phyloP scores from a whole-genome alignment of 139 green algal species.

The Coelastrella sp. region DNA sequence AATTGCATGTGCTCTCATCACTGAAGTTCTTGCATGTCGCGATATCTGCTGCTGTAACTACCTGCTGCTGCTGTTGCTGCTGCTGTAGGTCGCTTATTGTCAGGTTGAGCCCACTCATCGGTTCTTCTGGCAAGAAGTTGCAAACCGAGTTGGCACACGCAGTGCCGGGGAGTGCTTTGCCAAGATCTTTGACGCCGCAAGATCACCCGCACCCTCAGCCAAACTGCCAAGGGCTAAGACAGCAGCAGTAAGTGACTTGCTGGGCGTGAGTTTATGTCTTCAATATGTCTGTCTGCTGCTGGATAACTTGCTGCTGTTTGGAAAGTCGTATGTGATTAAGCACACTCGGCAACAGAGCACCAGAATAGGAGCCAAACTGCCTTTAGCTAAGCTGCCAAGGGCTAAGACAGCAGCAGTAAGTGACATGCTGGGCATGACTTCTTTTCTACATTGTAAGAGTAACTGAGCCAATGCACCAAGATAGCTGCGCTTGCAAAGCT shows the following conservation, averaged over 20 bases:
- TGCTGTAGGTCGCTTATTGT: constrained; percentile 37
- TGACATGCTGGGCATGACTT: background rate
- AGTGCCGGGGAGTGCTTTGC: constrained; percentile 60
- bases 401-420: background rate
- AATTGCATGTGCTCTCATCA: too few species aligned
- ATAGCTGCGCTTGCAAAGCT: too few species aligned
- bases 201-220: background rate
- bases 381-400: too few species aligned
- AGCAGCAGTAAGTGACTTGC: background rate
- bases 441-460: too few species aligned
- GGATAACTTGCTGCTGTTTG: too few species aligned
- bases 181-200: constrained; percentile 52
- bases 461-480: too few species aligned
- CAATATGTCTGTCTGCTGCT: too few species aligned
- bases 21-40: too few species aligned
- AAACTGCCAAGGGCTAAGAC: background rate
- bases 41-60: too few species aligned
- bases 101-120: constrained; percentile 54
- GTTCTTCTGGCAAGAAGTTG: constrained; percentile 70
- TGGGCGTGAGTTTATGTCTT: too few species aligned
- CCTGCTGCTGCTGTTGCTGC: background rate
- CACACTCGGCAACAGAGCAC: too few species aligned
- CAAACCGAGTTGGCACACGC: constrained; percentile 50
- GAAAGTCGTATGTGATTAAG: too few species aligned
- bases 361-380: background rate